phyloP scores from a whole-genome alignment of 1,284 basidiomycete genomes.

The Thecaphora thlaspeos region DNA sequence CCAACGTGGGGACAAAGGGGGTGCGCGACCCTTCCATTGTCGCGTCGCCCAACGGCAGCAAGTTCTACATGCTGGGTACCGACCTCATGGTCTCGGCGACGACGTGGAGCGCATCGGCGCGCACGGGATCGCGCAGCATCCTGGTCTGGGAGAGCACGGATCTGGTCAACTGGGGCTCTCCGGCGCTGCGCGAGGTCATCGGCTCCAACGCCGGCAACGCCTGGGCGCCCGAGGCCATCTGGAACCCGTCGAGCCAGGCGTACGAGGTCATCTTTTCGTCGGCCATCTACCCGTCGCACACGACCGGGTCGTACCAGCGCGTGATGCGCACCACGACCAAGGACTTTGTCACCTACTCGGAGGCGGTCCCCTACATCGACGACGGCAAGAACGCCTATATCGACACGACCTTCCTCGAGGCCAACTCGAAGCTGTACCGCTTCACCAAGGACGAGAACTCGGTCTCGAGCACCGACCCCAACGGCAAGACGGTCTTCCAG shows the following conservation, averaged over 20 bases:
- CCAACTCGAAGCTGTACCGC: slow-evolving; percentile 5
- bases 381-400: slow-evolving; percentile 5
- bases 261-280: slow-evolving; percentile 15
- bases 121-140: slow-evolving; percentile 8
- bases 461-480: slow-evolving; percentile 5
- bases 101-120: background rate
- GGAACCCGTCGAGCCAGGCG: slow-evolving; percentile 1
- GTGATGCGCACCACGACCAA: slow-evolving; percentile 11
- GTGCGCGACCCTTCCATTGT: slow-evolving; percentile 11
- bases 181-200: slow-evolving; percentile 5
- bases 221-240: slow-evolving; percentile 17
- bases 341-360: slow-evolving; percentile 9
- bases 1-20: slow-evolving; percentile 10
- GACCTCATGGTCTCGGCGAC: slow-evolving; percentile 6
- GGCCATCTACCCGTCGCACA: slow-evolving; percentile 4
- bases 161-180: slow-evolving; percentile 3
- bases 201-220: slow-evolving; percentile 5
- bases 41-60: slow-evolving; percentile 6
- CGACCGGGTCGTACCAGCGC: slow-evolving; percentile 2
- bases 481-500: slow-evolving; percentile 12
- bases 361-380: slow-evolving; percentile 9
- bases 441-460: slow-evolving; percentile 20
- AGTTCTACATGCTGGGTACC: slow-evolving; percentile 11
- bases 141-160: slow-evolving; percentile 12
- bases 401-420: slow-evolving; percentile 9